Conservation (phyloP, 306 rosid species). For the Ormosia semicastrata region DNA sequence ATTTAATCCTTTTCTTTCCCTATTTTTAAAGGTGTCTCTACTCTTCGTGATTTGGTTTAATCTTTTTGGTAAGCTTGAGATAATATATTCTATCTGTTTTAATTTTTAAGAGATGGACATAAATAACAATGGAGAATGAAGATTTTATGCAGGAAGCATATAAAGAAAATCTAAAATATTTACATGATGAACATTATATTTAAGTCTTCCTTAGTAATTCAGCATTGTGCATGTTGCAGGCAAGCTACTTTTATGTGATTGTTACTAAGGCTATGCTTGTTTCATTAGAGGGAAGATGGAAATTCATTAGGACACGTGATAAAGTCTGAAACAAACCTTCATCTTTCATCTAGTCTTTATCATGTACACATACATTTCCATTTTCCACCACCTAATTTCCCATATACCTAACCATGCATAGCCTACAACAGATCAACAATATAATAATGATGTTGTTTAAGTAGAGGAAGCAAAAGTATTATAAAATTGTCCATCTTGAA, state of each 20-base stretch:
- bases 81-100: not conserved
- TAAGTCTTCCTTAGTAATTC: too few species aligned
- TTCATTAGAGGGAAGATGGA: not conserved
- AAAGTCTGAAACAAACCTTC: not conserved
- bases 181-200: too few species aligned
- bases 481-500: conserved; percentile 1
- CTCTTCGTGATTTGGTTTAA: not conserved
- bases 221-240: too few species aligned
- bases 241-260: too few species aligned
- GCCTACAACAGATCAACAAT: not conserved
- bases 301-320: not conserved
- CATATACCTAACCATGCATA: not conserved
- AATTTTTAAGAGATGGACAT: too few species aligned
- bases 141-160: too few species aligned
- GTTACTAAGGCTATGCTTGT: not conserved
- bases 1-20: not conserved
- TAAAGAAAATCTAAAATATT: too few species aligned
- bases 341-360: not conserved
- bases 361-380: not conserved
- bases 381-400: too few species aligned
- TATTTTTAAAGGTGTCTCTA: too few species aligned
- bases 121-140: too few species aligned
- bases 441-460: not conserved
- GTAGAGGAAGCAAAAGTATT: not conserved
- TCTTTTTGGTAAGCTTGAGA: not conserved